Base-by-base conservation (phyloP, 805 yeast species). In the Candida incommunis region DNA sequence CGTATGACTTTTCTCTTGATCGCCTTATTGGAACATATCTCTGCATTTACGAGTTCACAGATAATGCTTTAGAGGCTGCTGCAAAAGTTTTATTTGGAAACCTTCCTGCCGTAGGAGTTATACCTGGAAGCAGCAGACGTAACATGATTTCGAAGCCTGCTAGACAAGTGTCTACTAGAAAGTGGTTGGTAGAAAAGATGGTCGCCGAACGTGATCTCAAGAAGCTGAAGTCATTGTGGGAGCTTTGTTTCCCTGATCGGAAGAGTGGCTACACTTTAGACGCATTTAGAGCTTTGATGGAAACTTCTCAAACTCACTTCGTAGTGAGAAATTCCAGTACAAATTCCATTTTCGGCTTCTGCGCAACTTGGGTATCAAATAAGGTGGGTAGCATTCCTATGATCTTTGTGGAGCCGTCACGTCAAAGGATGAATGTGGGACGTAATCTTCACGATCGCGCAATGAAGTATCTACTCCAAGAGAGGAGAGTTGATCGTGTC, bases 41-140 rank as follows among this genome's bases (percentile, higher is more conserved):
- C 41, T 77, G 82, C 53, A 71, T 78, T 44, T 77, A 72, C 54
- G 82, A 77, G 57, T 77, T 75, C 55, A 75, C 82, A 1, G 59
- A 64, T 18, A 69, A 68, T 51, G 78, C 72, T 2, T 59, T 77
- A 40, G 64, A 68, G 24, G 68, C 74, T 45, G 52, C 74, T 24
- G 76, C 71, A 2, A 66, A 68, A 4, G 70, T 75, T 2, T 55
- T 77, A 42, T 72, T 77, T 70, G 82, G 82, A 2, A 69, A 67
- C 41, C 51, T 64, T n/a, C 59, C 59, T 15, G 68, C 82, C 0
- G 67, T 64, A 31, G 82, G 82, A 1, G 62, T 69, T 40, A 69
- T 77, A 22, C 81, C 82, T 0, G 80, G 80, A 1, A 76, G 48
- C 53, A 52, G 26, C 54, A 52, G 44, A 22, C 23, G 25, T 18